phyloP scores from a whole-genome alignment of 1,284 basidiomycete species.

The Malassezia nana region DNA sequence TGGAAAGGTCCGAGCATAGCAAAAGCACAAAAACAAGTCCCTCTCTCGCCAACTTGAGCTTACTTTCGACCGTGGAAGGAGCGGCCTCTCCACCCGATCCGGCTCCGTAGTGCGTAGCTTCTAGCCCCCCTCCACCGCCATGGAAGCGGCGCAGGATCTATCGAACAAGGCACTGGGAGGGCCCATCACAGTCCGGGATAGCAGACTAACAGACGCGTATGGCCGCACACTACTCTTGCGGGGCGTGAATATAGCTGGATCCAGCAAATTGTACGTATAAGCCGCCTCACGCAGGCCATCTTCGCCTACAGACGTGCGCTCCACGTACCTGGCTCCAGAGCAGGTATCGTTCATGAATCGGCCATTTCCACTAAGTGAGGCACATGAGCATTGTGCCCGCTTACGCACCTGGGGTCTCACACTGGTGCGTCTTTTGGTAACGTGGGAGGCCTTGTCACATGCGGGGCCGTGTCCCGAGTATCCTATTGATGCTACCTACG shows the following conservation, averaged over 20 bases:
- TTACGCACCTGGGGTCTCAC: constrained; percentile 49
- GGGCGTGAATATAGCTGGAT: constrained; percentile 48
- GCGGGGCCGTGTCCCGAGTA: constrained; percentile 50
- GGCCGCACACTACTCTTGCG: constrained; percentile 46
- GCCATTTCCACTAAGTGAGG: constrained; percentile 19
- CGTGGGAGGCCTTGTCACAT: constrained; percentile 95
- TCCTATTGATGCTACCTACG: constrained; percentile 69
- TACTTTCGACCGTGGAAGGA: neutral
- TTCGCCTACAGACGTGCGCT: neutral
- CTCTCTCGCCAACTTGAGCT: neutral
- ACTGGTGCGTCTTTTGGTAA: constrained; percentile 60
- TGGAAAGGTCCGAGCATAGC: neutral
- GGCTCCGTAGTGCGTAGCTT: neutral
- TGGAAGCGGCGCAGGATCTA: constrained; percentile 26
- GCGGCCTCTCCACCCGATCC: neutral
- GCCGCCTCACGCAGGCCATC: constrained; percentile 6
- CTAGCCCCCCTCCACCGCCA: neutral
- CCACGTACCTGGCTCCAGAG: constrained; percentile 29
- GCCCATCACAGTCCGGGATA: constrained; percentile 16
- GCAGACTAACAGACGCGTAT: constrained; percentile 41
- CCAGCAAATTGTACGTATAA: constrained; percentile 46
- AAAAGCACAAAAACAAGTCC: neutral
- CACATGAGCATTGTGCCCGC: constrained; percentile 37
- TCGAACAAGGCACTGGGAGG: constrained; percentile 23
- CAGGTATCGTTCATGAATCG: constrained; percentile 13